A percentile compares a stretch with the other conserved stretches of the same genome.
phyloP scores from a whole-genome alignment of 345 rosid genomes.

The Populus euphratica region DNA sequence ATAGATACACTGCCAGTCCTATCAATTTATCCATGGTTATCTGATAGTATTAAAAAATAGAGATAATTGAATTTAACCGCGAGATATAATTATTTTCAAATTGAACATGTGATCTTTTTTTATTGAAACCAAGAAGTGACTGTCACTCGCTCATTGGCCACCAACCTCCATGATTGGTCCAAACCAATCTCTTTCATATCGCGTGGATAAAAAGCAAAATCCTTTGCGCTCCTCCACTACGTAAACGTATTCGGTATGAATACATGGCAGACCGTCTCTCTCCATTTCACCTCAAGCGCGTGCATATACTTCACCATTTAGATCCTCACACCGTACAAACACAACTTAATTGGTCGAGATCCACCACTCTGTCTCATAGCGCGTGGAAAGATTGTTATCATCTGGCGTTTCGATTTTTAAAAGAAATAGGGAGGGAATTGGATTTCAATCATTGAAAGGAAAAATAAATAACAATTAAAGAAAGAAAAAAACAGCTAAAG shows the following conservation, averaged over 20 bases:
- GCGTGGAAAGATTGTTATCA: background rate
- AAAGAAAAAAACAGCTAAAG: background rate
- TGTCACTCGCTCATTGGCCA: too few species aligned
- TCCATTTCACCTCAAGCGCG: background rate
- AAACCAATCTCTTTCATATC: background rate
- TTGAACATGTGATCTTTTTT: too few species aligned
- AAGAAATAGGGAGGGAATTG: conserved; percentile 31
- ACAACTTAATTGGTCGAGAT: background rate
- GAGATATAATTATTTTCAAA: too few species aligned
- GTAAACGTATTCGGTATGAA: background rate
- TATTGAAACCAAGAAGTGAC: too few species aligned
- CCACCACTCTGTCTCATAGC: background rate
- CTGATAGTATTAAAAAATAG: too few species aligned
- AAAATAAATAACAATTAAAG: background rate
- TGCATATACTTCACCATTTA: background rate
- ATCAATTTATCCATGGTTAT: too few species aligned
- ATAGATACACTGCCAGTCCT: too few species aligned
- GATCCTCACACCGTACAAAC: background rate
- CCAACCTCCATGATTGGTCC: background rate
- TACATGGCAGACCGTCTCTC: background rate
- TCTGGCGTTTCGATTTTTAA: conserved; percentile 4
- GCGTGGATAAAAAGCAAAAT: background rate
- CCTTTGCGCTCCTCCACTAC: background rate
- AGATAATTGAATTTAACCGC: too few species aligned
- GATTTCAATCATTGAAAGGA: conserved; percentile 5